phyloP scores from a whole-genome alignment of 2,329 filamentous ascomycete species.

The Thielaviopsis punctulata region DNA sequence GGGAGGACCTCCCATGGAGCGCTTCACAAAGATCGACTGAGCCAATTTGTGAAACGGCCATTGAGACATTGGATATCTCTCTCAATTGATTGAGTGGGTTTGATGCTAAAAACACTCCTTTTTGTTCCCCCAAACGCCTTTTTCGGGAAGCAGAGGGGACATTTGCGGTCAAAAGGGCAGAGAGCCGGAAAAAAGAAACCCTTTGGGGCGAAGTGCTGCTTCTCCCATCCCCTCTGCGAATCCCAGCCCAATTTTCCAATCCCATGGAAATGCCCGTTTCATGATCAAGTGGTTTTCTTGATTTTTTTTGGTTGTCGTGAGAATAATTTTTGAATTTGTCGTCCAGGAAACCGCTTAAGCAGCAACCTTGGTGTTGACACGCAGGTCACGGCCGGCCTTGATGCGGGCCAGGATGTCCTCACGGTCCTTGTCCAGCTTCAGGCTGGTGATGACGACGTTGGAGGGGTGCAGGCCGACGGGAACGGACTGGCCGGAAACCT shows the following conservation, averaged over 20 bases:
- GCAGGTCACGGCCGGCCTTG: constrained; percentile 61
- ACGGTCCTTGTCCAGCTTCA: constrained; percentile 94
- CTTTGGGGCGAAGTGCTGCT: constrained; percentile 2
- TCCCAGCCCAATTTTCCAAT: constrained; percentile 1
- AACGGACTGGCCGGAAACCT: constrained; percentile 90
- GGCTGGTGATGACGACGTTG: constrained; percentile 96
- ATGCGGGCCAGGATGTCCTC: constrained; percentile 78
- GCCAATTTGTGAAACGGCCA: constrained; percentile 51
- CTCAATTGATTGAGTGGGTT: constrained; percentile 17
- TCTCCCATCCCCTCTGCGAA: not conserved
- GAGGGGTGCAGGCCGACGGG: constrained; percentile 88
- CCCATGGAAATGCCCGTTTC: constrained; percentile 6
- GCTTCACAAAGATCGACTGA: constrained; percentile 40
- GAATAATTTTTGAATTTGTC: constrained; percentile 3
- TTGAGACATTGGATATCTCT: constrained; percentile 37
- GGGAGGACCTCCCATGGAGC: constrained; percentile 62
- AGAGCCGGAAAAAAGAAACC: not conserved
- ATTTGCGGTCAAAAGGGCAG: not conserved
- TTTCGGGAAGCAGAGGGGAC: constrained; percentile 1
- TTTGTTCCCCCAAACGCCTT: constrained; percentile 15
- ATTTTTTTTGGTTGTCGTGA: constrained; percentile 4
- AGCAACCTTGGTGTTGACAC: constrained; percentile 52
- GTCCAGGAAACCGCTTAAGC: constrained; percentile 8
- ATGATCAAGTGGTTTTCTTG: constrained; percentile 6
- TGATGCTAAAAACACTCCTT: constrained; percentile 8